These are phyloP conservation scores for Saccharomycopsis sp. DNA, from an alignment of 805 yeast species.

Conservation along the genomic window DNA sequence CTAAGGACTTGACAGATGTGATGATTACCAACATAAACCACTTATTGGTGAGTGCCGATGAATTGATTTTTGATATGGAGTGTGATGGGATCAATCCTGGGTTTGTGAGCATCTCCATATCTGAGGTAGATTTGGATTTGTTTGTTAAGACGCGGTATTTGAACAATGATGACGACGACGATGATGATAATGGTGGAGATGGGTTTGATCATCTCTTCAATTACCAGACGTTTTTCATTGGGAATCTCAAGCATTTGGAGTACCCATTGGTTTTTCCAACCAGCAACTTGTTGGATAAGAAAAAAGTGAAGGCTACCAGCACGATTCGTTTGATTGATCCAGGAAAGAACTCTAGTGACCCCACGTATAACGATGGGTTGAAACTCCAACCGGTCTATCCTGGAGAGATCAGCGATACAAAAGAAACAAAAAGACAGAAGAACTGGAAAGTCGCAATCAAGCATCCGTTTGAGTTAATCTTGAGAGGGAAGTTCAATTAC, in stretches of 20 bases:
- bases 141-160: constrained; percentile 55
- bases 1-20: constrained; percentile 69
- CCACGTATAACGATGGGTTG: constrained; percentile 23
- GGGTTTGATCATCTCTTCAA: constrained; percentile 14
- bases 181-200: constrained; percentile 17
- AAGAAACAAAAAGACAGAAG: constrained; percentile 22
- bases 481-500: constrained; percentile 76
- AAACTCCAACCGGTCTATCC: background rate
- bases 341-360: constrained; percentile 36
- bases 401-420: background rate
- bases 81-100: constrained; percentile 87
- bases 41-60: constrained; percentile 74
- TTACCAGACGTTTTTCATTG: constrained; percentile 64
- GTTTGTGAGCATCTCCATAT: constrained; percentile 54
- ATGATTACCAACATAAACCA: constrained; percentile 54
- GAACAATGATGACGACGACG: constrained; percentile 16
- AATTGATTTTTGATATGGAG: constrained; percentile 67
- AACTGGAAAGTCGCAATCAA: constrained; percentile 70
- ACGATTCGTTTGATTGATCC: constrained; percentile 69
- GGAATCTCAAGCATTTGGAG: constrained; percentile 57
- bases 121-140: constrained; percentile 66
- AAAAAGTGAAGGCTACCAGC: constrained; percentile 49
- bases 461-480: constrained; percentile 77
- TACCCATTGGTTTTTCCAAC: constrained; percentile 70
- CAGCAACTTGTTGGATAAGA: constrained; percentile 55